These are phyloP conservation scores for Austroboletus novae-zelandiae DNA, from an alignment of 1,284 basidiomycete genomes.

Conservation along the genomic window DNA sequence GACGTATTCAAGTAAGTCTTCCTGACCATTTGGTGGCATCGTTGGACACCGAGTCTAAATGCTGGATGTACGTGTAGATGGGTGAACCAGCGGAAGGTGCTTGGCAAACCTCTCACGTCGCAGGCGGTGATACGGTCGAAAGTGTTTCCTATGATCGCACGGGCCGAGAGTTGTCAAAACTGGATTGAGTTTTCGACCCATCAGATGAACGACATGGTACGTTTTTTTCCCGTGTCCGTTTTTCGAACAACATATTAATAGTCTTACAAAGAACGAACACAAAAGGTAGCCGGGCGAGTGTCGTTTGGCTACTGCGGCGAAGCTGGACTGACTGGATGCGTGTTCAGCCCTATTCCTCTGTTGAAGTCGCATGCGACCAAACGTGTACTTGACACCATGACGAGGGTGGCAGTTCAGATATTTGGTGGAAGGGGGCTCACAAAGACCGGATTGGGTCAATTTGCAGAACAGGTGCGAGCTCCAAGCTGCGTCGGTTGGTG, in stretches of 20 bases:
- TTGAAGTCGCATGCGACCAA: constrained; percentile 33
- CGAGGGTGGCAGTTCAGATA: too few relatives aligned
- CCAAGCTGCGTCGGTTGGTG: too few relatives aligned
- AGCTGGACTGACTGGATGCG: background rate
- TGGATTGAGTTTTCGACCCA: constrained; percentile 60
- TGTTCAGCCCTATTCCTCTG: constrained; percentile 38
- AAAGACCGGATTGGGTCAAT: too few relatives aligned
- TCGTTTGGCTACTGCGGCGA: too few relatives aligned
- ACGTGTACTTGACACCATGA: too few relatives aligned
- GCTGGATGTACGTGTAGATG: constrained; percentile 44
- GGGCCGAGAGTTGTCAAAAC: constrained; percentile 61
- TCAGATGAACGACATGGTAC: constrained; percentile 12
- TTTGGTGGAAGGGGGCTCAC: too few relatives aligned
- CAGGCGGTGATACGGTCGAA: constrained; percentile 61
- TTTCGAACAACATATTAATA: background rate
- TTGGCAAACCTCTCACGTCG: constrained; percentile 80
- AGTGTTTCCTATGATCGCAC: constrained; percentile 48
- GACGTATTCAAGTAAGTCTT: constrained; percentile 59
- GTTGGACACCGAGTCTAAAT: background rate
- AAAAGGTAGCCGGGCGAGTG: constrained; percentile 22
- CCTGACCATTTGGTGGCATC: background rate
- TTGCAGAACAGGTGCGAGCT: too few relatives aligned
- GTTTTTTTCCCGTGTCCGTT: constrained; percentile 1
- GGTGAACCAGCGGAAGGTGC: constrained; percentile 78
- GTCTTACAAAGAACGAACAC: constrained; percentile 47